Evolutionary conservation across 306 rosid species (phyloP), one percentile per base, ranked within the genome.

Genomic region (Lithocarpus polystachyus): DNA sequence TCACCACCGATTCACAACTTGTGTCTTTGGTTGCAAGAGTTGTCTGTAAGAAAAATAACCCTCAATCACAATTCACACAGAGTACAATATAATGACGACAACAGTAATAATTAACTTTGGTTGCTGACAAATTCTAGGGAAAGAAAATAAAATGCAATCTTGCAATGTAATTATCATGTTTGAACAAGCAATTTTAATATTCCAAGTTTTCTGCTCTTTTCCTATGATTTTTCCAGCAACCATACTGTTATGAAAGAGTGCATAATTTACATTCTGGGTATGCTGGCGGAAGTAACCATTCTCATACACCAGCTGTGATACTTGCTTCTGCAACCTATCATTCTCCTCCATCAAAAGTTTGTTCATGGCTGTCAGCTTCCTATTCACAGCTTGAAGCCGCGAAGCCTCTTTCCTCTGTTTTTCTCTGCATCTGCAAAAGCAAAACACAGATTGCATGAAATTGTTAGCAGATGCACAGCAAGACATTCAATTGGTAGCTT

Each of bases 271-370:
- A 71, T 76, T 89, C 56, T 88, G 97, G 55, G 93, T 88, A 80
- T 92, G 96, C 84, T 92, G 98, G 77, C 98, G 98, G 84, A 94
- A 92, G 84, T 88, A 94, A 23, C 98, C 94, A 91, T 94, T 94
- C 62, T 94, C 98, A 74, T 94, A 92, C 79, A 94, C 98, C 85
- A 94, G 76, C 2, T 94, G 97, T 43, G 98, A 94, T 75, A 94
- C 98, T 80, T 94, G 98, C 90, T 94, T 94, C 90, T 94, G 98
- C 93, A 94, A 87, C 97, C 98, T 85, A 87, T 94, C 98, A 72
- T 91, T 94, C 83, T 94, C 98, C 88, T 94, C 98, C 98, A 94
- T 94, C 56, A 94, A 85, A 71, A 94, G 94, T 96, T 92, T 94
- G 75, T 94, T 94, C 98, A 94, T 94, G 20, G 98, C 97, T 37